Evolutionary conservation across 169 alveolate species (phyloP).

Genomic region (Amoebophrya sp.): DNA sequence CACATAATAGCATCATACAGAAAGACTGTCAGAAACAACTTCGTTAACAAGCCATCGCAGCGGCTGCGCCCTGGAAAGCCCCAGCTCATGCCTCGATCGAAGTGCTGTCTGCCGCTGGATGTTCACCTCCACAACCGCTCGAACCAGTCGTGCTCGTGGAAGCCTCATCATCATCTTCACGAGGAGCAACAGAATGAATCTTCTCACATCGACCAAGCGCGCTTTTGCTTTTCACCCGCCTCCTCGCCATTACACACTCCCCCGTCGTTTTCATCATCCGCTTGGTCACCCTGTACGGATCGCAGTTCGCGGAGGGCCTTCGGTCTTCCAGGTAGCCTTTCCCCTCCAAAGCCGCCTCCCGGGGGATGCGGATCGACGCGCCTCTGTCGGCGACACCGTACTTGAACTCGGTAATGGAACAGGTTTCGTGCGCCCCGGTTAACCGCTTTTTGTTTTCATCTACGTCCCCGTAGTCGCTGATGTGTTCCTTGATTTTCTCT

Average conservation of each 20-base stretch:
- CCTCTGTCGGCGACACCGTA: conserved; percentile 47
- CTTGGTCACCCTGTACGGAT: conserved; percentile 33
- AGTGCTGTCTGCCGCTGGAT: too few species aligned
- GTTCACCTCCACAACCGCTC: too few species aligned
- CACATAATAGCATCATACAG: too few species aligned
- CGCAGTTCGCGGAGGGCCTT: background rate
- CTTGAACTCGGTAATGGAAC: conserved; percentile 42
- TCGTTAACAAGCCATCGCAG: too few species aligned
- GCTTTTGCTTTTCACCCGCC: background rate
- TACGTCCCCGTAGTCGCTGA: conserved; percentile 43
- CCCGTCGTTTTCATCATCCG: conserved; percentile 45
- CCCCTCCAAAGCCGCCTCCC: background rate
- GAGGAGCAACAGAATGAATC: too few species aligned
- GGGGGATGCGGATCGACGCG: conserved; percentile 48
- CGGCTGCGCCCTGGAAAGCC: too few species aligned
- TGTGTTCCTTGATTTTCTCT: conserved; percentile 42
- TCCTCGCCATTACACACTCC: conserved; percentile 32
- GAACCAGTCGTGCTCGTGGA: too few species aligned
- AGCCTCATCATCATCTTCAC: too few species aligned
- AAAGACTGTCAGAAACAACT: too few species aligned
- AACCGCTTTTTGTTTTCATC: conserved; percentile 43
- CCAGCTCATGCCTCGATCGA: too few species aligned
- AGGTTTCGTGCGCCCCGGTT: conserved; percentile 46
- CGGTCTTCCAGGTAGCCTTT: background rate
- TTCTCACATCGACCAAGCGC: too few species aligned